Base-by-base conservation (phyloP, 1,284 basidiomycete genomes). In the Sutorius eximius region DNA sequence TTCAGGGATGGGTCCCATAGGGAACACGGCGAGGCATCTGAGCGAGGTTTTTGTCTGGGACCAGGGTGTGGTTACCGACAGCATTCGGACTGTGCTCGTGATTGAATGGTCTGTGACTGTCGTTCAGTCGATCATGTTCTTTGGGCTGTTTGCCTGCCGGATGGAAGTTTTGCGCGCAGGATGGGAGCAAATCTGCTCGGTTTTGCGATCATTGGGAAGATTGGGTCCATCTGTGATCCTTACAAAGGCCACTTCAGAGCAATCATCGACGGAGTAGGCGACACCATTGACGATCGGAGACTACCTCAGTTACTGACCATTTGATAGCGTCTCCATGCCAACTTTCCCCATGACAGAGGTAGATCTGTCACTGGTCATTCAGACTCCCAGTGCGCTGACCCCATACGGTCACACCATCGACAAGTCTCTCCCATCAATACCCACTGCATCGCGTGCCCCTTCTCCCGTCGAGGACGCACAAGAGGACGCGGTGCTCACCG, bases 41-140 rank as follows among this genome's bases (percentile, higher is more conserved):
- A 50, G 22, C 5, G 34, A 61, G n/a, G 29, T 65, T 30, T 43
- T 47, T 8, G 36, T 57, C 24, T 59, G 55, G 56, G 52, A 37
- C n/a, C 49, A 57, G 2, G 57, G 51, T 32, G 47, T 42, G 34
- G 56, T 65, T 18, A 61, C 59, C 13, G 2, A 40, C 59, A 64
- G 13, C 45, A 56, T 42, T 57, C 71, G 45, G 60, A 66, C 40
- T n/a, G 73, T 45, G 56, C 71, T 56, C 33, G 44, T 66, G 8
- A 61, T 68, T 43, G 78, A 78, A 71, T 80, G 79, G 79, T 65
- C 66, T 7, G 32, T 64, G 45, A 64, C 73, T 6, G 71, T 75
- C 4, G 56, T 71, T 2, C 74, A 74, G 51, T 76, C 75, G 1
- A 32, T 75, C 29, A 42, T 75, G 6, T 74, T 80, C 60, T 70